phyloP scores from a whole-genome alignment of 2,329 filamentous ascomycete genomes.

The Aspergillus versicolor region DNA sequence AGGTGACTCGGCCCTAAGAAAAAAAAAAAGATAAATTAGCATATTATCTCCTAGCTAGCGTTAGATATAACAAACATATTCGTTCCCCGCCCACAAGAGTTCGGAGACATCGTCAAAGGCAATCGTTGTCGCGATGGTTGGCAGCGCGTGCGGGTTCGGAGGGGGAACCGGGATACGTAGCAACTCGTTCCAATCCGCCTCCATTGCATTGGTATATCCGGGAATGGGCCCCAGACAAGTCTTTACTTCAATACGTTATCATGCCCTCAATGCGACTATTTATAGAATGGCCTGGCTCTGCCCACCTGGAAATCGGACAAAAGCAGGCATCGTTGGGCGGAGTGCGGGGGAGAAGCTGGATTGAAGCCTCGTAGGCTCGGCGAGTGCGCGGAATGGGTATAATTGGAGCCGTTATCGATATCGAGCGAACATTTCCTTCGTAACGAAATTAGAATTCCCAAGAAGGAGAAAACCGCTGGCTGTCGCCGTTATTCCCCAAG shows the following conservation, averaged over 20 bases:
- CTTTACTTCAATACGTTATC: background rate
- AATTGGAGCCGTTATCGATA: background rate
- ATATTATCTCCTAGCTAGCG: background rate
- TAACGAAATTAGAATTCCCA: background rate
- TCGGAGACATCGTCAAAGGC: constrained; percentile 89
- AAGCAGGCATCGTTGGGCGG: constrained; percentile 35
- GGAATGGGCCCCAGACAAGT: constrained; percentile 12
- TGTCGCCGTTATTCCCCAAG: background rate
- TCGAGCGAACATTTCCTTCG: background rate
- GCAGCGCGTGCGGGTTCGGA: constrained; percentile 67
- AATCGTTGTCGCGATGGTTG: constrained; percentile 73
- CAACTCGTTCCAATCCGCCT: constrained; percentile 62
- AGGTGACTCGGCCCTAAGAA: constrained; percentile 76
- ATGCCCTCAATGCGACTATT: background rate
- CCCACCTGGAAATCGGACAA: constrained; percentile 32
- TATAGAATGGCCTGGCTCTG: constrained; percentile 23
- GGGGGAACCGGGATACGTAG: constrained; percentile 78
- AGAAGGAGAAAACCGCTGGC: background rate
- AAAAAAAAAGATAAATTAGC: constrained; percentile 14
- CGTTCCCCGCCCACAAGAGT: constrained; percentile 88
- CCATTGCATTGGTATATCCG: constrained; percentile 36
- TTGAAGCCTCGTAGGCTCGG: background rate
- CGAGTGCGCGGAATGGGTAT: background rate
- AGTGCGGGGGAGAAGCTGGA: constrained; percentile 34
- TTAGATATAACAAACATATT: constrained; percentile 63